These are phyloP conservation scores for Termitomyces sp. DNA, from an alignment of 768 basidiomycete genomes.

Conservation along the genomic window DNA sequence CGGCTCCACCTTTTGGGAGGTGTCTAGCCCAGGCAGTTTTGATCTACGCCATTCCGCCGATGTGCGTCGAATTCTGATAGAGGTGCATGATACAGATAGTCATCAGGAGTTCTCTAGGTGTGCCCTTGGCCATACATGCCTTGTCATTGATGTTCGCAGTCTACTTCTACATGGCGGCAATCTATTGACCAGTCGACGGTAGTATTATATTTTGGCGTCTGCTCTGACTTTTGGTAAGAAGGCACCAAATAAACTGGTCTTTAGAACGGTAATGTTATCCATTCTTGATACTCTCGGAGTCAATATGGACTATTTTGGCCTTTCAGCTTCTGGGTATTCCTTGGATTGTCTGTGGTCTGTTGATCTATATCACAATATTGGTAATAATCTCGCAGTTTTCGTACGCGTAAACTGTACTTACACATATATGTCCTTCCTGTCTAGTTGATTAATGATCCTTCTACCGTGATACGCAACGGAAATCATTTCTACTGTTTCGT, in stretches of 20 bases:
- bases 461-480: constrained; percentile 4
- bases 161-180: background rate
- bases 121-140: background rate
- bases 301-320: background rate
- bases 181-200: background rate
- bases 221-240: background rate
- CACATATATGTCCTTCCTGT: background rate
- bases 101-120: background rate
- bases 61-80: constrained; percentile 8
- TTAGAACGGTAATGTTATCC: background rate
- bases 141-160: background rate
- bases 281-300: background rate
- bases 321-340: background rate
- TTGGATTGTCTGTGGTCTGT: background rate
- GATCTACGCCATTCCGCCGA: constrained; percentile 19
- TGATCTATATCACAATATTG: background rate
- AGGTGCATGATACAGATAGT: background rate
- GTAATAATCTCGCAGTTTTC: background rate
- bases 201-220: background rate
- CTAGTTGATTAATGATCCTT: constrained; percentile 1
- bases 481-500: constrained; percentile 15
- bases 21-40: constrained; percentile 20
- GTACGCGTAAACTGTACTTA: background rate
- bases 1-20: constrained; percentile 15
- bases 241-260: background rate